Percentiles rank a stretch among this genome's conserved stretches.
Conservation (phyloP, 208 protist genomes). For the Leishmania mexicana region DNA sequence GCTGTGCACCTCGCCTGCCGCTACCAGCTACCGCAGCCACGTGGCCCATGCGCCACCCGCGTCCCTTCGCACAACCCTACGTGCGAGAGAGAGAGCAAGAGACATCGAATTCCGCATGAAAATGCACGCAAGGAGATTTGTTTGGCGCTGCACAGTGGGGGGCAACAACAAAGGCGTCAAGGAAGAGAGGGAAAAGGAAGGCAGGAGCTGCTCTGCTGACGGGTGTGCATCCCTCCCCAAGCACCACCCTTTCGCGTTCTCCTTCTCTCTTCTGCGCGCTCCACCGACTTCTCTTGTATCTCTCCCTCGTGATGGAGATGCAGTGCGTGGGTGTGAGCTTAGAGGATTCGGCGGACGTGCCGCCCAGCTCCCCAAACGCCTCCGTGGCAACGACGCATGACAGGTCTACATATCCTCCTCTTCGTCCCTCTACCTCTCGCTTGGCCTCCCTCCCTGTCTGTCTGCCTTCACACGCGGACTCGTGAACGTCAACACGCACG, state of each 20-base stretch:
- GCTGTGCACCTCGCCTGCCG: not conserved
- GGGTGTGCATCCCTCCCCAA: not conserved
- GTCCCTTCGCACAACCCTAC: not conserved
- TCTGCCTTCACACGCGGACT: not conserved
- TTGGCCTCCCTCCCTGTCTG: constrained; percentile 19
- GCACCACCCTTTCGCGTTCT: not conserved
- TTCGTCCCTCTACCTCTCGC: constrained; percentile 5
- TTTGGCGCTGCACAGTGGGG: not conserved
- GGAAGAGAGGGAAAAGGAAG: not conserved
- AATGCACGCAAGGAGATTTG: not conserved
- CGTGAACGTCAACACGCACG: not conserved
- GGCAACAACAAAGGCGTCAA: not conserved
- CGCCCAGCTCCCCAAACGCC: not conserved
- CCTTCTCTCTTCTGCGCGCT: not conserved
- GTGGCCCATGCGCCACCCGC: not conserved
- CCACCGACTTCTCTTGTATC: not conserved
- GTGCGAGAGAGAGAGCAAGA: not conserved
- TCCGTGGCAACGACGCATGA: not conserved
- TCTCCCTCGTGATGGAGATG: not conserved
- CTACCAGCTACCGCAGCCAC: not conserved
- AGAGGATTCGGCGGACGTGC: not conserved
- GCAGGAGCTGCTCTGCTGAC: not conserved
- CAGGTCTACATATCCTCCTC: not conserved
- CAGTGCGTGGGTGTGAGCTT: not conserved
- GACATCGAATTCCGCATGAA: not conserved